Evolutionary conservation across 768 basidiomycete species (phyloP), one percentile per base, ranked within the genome.

Genomic region (Lactarius pseudohatsudake): DNA sequence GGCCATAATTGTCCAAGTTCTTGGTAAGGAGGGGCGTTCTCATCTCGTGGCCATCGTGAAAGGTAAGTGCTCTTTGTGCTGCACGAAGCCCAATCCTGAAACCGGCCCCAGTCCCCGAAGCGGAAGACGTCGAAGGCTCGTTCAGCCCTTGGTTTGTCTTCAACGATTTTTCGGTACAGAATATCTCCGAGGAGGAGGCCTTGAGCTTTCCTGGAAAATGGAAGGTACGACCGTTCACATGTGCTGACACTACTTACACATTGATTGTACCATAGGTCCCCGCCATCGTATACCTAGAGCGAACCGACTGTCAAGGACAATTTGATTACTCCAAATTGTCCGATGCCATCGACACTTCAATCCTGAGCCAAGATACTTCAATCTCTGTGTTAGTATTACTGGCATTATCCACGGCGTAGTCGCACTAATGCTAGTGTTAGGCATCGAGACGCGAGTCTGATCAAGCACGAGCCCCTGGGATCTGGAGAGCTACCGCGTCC

Each of bases 161-260:
- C 86, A 99, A 99, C 73, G 97, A 99, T 73, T 99, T 99, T 73
- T 82, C 88, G 1, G 97, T 99, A 15, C 81, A 82, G 57, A 91
- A 92, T 64, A 86, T 98, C 36, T 80, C 89, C 2, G 91, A 96
- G 76, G 83, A 87, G 40, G 95, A 98, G 71, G 96, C 92, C 1
- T 77, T 98, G 65, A 88, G 89, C 72, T 95, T 97, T 73, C 86
- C 90, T 10, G 87, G 83, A n/a, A 82, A 80, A 56, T 99, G 96
- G 96, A 99, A 99, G 85, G 96, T 91, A 34, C 36, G 82, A 47
- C 38, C 36, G 3, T 32, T 28, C 36, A 10, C n/a, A 10, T 47
- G 56, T 32, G 41, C 11, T 7, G 53, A 58, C 16, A 45, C 10
- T 20, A 20, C 13, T 7, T 45, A 38, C 11, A 10, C 8, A 11